phyloP scores from a whole-genome alignment of 78 protist species.

The Cyanophora paradoxa region DNA sequence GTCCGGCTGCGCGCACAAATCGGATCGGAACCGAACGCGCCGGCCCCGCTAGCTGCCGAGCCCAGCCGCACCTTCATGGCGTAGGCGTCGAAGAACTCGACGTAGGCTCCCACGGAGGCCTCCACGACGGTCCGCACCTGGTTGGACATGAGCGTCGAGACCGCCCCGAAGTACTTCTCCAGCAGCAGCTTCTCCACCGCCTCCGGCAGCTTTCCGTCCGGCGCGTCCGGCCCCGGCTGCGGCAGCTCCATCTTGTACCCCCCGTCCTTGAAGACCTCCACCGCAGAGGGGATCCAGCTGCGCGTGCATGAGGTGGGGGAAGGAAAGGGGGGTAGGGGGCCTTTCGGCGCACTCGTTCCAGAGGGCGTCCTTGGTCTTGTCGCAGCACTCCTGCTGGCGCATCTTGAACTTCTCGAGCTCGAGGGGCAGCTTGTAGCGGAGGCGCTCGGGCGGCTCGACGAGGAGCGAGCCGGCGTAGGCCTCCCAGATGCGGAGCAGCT shows the following conservation, averaged over 20 bases:
- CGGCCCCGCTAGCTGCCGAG: no score
- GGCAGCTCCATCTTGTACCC: background rate
- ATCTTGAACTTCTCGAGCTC: constrained; percentile 1
- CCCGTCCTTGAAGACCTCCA: background rate
- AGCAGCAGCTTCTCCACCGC: background rate
- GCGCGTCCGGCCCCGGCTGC: background rate
- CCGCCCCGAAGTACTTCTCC: background rate
- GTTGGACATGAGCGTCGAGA: constrained; percentile 18
- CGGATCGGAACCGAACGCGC: no score
- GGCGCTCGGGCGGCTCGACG: no score
- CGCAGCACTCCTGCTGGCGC: background rate
- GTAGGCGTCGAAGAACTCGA: background rate
- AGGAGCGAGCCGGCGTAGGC: background rate
- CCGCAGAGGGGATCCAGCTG: background rate
- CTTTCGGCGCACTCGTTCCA: no score
- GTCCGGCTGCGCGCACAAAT: background rate
- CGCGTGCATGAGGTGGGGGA: background rate
- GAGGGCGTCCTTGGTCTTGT: background rate
- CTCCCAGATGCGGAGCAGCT: background rate
- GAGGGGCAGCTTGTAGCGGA: background rate
- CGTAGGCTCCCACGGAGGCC: background rate
- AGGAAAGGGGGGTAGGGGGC: no score
- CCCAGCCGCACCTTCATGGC: no score
- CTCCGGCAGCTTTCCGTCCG: no score
- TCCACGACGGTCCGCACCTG: constrained; percentile 14